phyloP scores from a whole-genome alignment of 148 eudicot species.

The Chenopodium formosanum region DNA sequence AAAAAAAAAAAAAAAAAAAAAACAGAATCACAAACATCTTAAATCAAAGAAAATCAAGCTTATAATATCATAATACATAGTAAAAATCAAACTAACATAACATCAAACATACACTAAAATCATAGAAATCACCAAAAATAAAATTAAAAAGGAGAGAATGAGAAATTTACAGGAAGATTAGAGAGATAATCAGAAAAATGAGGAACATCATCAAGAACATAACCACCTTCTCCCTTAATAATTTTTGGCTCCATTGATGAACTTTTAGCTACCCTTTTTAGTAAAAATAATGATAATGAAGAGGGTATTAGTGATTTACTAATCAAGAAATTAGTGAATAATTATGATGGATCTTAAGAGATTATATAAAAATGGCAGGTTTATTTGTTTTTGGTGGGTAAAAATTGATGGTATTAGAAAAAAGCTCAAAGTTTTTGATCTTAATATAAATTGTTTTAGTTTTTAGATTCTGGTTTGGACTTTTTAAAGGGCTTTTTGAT shows the following conservation, averaged over 20 bases:
- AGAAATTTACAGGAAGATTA: slow-evolving; percentile 49
- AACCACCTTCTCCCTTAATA: slow-evolving; percentile 57
- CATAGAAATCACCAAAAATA: background rate
- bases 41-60: slow-evolving; percentile 20
- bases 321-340: background rate
- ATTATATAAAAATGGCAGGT: background rate
- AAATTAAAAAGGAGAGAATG: background rate
- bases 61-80: background rate
- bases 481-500: background rate
- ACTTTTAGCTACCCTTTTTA: background rate
- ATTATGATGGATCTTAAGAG: background rate
- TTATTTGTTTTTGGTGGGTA: slow-evolving; percentile 3
- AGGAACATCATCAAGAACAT: slow-evolving; percentile 85
- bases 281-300: background rate
- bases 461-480: background rate
- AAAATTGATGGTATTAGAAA: slow-evolving; percentile 13
- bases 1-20: background rate
- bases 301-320: background rate
- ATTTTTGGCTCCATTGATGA: slow-evolving; percentile 46
- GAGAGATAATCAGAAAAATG: slow-evolving; percentile 71
- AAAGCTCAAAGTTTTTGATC: slow-evolving; percentile 12
- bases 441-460: background rate
- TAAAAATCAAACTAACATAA: background rate
- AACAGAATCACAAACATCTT: background rate
- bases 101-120: background rate